Evolutionary conservation across 2,329 filamentous ascomycete species (phyloP).

Genomic region (Xylaria sp.): DNA sequence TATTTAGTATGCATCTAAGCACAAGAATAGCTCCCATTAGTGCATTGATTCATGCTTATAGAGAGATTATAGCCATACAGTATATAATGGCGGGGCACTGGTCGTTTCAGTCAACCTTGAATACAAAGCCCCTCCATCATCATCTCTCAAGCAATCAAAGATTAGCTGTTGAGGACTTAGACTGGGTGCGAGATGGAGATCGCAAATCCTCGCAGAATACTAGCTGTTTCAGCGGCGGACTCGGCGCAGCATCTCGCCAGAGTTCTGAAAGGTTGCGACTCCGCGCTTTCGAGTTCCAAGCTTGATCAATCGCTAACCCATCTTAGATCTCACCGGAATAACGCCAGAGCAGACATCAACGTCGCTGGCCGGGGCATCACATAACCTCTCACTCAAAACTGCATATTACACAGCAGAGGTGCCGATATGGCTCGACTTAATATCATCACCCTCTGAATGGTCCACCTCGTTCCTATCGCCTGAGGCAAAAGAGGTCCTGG

Average conservation of each 20-base stretch:
- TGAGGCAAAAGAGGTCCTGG: slow-evolving; percentile 72
- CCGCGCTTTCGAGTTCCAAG: not conserved
- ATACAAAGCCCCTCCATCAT: slow-evolving; percentile 35
- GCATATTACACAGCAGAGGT: slow-evolving; percentile 70
- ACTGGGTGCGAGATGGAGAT: too few relatives aligned
- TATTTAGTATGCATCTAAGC: not conserved
- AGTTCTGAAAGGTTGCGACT: slow-evolving; percentile 65
- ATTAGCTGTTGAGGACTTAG: too few relatives aligned
- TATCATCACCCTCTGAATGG: slow-evolving; percentile 65
- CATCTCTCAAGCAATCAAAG: slow-evolving; percentile 24
- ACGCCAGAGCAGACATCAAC: slow-evolving; percentile 53
- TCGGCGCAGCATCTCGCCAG: slow-evolving; percentile 59
- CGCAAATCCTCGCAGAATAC: slow-evolving; percentile 65
- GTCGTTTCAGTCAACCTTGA: not conserved
- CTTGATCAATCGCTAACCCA: slow-evolving; percentile 29
- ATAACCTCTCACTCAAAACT: slow-evolving; percentile 65
- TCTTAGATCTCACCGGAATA: slow-evolving; percentile 64
- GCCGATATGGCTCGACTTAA: slow-evolving; percentile 75
- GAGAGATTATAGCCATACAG: not conserved
- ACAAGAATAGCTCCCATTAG: not conserved
- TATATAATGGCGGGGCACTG: slow-evolving; percentile 11
- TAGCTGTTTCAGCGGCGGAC: slow-evolving; percentile 65
- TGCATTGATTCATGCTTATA: not conserved
- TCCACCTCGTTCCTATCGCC: slow-evolving; percentile 66
- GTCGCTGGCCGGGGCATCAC: slow-evolving; percentile 69